phyloP scores from a whole-genome alignment of 345 rosid genomes.

The Camelina hispida region DNA sequence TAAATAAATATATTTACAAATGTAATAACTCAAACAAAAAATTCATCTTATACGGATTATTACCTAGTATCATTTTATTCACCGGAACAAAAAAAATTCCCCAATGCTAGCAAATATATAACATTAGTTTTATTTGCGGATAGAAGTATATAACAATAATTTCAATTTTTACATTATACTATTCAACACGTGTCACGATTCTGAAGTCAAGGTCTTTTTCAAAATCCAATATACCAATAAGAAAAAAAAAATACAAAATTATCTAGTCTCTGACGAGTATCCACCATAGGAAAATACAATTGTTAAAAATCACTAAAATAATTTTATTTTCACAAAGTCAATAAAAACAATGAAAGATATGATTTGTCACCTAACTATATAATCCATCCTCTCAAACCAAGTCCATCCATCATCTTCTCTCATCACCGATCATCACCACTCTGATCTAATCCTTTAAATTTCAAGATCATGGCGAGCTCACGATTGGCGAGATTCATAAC shows the following conservation, averaged over 20 bases:
- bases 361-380: conserved; percentile 25
- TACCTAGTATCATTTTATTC: too few relatives aligned
- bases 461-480: conserved; percentile 61
- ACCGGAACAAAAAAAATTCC: too few relatives aligned
- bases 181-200: conserved; percentile 11
- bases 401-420: not conserved
- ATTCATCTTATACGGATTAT: too few relatives aligned
- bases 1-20: too few relatives aligned
- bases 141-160: too few relatives aligned
- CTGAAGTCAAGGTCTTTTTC: not conserved
- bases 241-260: not conserved
- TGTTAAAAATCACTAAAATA: not conserved
- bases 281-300: conserved; percentile 28
- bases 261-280: conserved; percentile 23
- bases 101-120: too few relatives aligned
- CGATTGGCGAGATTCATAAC: conserved; percentile 65
- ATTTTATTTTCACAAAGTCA: conserved; percentile 22
- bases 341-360: not conserved
- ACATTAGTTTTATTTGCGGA: too few relatives aligned
- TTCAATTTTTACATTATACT: too few relatives aligned
- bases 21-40: too few relatives aligned
- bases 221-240: not conserved
- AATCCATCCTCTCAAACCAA: not conserved
- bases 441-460: conserved; percentile 12
- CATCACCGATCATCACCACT: not conserved